phyloP scores from a whole-genome alignment of 2,329 filamentous ascomycete genomes.

The Fusarium verticillioides region DNA sequence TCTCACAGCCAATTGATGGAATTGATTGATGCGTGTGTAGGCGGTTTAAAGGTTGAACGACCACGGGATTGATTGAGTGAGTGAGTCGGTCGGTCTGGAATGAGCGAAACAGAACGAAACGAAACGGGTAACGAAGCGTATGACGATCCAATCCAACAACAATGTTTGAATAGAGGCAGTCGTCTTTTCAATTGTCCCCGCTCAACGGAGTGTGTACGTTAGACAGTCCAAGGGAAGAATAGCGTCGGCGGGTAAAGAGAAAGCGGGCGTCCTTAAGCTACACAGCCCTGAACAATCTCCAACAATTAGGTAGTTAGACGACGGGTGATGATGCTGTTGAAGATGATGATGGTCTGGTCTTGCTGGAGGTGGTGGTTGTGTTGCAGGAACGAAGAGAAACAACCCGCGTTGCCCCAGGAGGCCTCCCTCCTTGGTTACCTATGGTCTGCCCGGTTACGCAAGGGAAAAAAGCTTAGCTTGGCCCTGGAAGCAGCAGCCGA shows the following conservation, averaged over 20 bases:
- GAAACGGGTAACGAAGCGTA: constrained; percentile 5
- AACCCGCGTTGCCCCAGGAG: constrained; percentile 27
- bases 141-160: constrained; percentile 20
- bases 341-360: constrained; percentile 1
- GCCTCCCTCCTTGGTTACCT: constrained; percentile 29
- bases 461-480: constrained; percentile 16
- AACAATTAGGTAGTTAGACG: neutral
- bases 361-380: constrained; percentile 15
- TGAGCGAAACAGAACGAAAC: constrained; percentile 1
- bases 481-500: neutral
- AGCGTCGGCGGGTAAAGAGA: constrained; percentile 1
- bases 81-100: neutral
- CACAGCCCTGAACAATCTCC: constrained; percentile 10
- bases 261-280: neutral
- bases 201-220: constrained; percentile 8
- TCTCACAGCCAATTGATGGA: neutral
- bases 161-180: neutral
- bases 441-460: neutral
- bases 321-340: constrained; percentile 4
- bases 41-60: constrained; percentile 1
- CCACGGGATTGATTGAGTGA: neutral
- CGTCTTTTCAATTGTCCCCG: neutral
- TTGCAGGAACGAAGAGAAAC: constrained; percentile 19
- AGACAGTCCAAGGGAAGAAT: neutral
- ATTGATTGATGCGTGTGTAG: neutral